Base-by-base conservation (phyloP, 257 asterid genomes). In the Parsonsia alboflavescens region DNA sequence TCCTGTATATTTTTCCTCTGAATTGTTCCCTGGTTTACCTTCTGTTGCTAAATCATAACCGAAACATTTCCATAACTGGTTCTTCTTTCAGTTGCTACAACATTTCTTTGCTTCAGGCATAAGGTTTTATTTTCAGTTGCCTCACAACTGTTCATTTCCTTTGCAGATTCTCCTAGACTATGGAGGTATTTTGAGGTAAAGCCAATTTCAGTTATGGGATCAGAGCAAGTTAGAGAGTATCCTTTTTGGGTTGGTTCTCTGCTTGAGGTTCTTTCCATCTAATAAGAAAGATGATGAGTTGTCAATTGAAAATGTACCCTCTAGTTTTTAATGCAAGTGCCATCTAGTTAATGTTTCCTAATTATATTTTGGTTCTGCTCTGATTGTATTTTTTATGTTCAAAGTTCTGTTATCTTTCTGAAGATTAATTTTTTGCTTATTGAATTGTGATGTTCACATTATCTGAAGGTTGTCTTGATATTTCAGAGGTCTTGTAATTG, bases 161-260 rank as follows among this genome's bases (percentile, higher is more conserved):
- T 17, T 80, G 83, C 92, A 92, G 98, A 86, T 92, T 86, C 93
- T 95, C 71, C 90, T 83, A 44, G 89, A 87, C 72, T 95, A 88
- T 72, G 87, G 80, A 73, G 89, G 78, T 70, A 80, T 92, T 77
- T 72, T 95, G 70, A 89, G 74, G 80, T 92, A 84, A 85, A 92
- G 90, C 82, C 96, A 84, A 63, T 84, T 89, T 81, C 81, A 78
- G 75, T 77, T 95, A 68, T 93, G 87, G 80, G 98, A 92, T 63
- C 93, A 84, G 84, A 78, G 86, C 82, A 92, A 88, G 83, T 81
- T 94, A 73, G 90, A 87, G 89, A 84, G 74, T 74, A 82, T 82
- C 19, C 90, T 95, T 52, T 71, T 86, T 79, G 98, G 97, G 79
- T 76, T 95, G 80, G 80, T 81, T 61, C 96, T 84, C 79, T 92